Conservation (phyloP, 2,329 filamentous ascomycete genomes). For the Arthrobotrys sphaeroides region DNA sequence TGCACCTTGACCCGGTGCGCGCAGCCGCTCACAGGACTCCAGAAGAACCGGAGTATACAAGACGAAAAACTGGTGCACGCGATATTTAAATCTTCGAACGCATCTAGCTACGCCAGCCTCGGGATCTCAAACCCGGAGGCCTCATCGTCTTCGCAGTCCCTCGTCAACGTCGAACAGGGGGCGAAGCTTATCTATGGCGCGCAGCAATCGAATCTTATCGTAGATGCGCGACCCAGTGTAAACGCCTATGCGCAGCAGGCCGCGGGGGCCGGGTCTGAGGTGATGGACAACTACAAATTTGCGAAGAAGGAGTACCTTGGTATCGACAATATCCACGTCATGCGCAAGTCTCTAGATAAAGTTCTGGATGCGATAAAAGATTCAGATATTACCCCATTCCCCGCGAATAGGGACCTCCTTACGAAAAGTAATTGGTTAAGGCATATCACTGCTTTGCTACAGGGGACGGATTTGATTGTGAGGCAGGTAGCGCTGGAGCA, state of each 20-base stretch:
- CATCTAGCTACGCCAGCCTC: conserved; percentile 55
- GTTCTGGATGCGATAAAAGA: conserved; percentile 92
- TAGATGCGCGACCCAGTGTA: conserved; percentile 91
- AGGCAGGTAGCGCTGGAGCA: conserved; percentile 89
- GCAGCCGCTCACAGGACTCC: conserved; percentile 86
- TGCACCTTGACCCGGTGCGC: conserved; percentile 96
- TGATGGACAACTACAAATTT: conserved; percentile 96
- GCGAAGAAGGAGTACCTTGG: conserved; percentile 90
- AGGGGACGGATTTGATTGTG: conserved; percentile 84
- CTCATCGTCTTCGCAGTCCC: conserved; percentile 57
- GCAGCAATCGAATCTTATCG: conserved; percentile 91
- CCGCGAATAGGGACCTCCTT: conserved; percentile 82
- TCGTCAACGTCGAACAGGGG: conserved; percentile 56
- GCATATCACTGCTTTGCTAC: conserved; percentile 84
- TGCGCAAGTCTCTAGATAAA: conserved; percentile 88
- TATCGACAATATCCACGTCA: conserved; percentile 98
- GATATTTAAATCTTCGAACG: conserved; percentile 81
- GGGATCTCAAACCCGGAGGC: conserved; percentile 61
- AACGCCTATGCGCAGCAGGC: conserved; percentile 96
- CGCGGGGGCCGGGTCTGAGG: conserved; percentile 90
- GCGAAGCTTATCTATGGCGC: conserved; percentile 78
- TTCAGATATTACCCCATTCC: conserved; percentile 82
- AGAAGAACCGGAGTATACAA: conserved; percentile 88
- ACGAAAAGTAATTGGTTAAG: conserved; percentile 88
- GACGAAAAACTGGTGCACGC: conserved; percentile 93